phyloP scores from a whole-genome alignment of 306 rosid genomes.

The Biancaea sappan region DNA sequence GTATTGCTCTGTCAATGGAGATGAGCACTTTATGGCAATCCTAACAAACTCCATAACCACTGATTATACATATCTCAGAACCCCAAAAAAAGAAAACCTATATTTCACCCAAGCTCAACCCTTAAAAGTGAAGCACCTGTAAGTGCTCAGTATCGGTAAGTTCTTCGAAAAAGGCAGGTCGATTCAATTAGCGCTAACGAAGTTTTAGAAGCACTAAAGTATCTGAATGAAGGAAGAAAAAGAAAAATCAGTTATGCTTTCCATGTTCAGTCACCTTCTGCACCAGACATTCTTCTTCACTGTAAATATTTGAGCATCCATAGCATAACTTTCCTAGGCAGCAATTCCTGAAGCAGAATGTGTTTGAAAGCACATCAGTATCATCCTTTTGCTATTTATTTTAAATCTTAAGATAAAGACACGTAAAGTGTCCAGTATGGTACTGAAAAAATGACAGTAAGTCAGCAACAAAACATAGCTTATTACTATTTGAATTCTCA shows the following conservation, averaged over 20 bases:
- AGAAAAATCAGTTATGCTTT: slow-evolving; percentile 26
- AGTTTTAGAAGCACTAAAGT: slow-evolving; percentile 44
- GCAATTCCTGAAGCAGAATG: slow-evolving; percentile 70
- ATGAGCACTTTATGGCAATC: slow-evolving; percentile 44
- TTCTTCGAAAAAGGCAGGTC: slow-evolving; percentile 52
- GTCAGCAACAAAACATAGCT: slow-evolving; percentile 1
- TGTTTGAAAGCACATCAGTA: slow-evolving; percentile 29
- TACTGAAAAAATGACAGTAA: slow-evolving; percentile 2
- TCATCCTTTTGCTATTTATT: background rate
- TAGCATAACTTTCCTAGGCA: slow-evolving; percentile 61
- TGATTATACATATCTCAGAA: slow-evolving; percentile 60
- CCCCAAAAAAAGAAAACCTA: slow-evolving; percentile 57
- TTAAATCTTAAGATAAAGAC: slow-evolving; percentile 17
- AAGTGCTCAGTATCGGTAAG: slow-evolving; percentile 47
- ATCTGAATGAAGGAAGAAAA: slow-evolving; percentile 41
- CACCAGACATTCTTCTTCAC: slow-evolving; percentile 46
- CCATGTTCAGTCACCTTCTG: slow-evolving; percentile 45
- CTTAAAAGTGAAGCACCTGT: slow-evolving; percentile 45
- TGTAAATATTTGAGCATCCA: slow-evolving; percentile 36
- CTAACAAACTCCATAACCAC: slow-evolving; percentile 54
- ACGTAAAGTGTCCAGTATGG: background rate
- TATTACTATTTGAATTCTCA: slow-evolving; percentile 14
- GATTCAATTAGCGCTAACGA: slow-evolving; percentile 60
- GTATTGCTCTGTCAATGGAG: slow-evolving; percentile 43
- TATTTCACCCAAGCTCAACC: slow-evolving; percentile 55